Conservation (phyloP, 225 moss, liverwort and hornwort species). For the Asterella californica region DNA sequence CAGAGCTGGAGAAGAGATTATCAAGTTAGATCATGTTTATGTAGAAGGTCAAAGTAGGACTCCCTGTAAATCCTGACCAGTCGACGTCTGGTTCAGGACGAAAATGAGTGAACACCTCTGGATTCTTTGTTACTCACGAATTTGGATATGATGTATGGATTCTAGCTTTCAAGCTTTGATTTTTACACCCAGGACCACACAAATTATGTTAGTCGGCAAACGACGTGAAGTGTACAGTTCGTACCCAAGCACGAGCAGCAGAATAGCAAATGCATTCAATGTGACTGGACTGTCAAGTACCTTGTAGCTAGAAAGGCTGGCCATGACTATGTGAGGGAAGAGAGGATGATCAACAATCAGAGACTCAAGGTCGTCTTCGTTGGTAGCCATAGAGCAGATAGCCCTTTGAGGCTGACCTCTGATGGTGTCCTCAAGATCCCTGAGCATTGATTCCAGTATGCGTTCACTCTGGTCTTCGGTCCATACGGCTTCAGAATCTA, state of each 20-base stretch:
- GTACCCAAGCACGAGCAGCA: not conserved
- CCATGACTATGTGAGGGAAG: not conserved
- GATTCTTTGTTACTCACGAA: no score
- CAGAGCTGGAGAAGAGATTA: no score
- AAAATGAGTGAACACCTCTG: no score
- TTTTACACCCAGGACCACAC: not conserved
- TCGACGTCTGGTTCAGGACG: no score
- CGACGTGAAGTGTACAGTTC: not conserved
- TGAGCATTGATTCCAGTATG: not conserved
- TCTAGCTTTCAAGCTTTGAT: no score
- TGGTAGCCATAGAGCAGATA: not conserved
- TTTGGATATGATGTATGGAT: no score
- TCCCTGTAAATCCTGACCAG: no score
- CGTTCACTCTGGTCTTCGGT: not conserved
- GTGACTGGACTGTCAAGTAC: constrained; percentile 3
- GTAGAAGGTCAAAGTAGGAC: no score
- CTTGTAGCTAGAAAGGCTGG: constrained; percentile 8
- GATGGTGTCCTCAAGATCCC: not conserved
- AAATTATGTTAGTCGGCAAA: not conserved
- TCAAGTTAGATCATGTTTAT: no score
- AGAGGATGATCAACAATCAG: not conserved
- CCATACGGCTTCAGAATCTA: not conserved
- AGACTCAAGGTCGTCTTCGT: not conserved
- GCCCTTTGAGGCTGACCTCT: not conserved
- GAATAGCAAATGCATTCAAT: not conserved